Base-by-base conservation (phyloP, 179 eudicot genomes). In the Beta lomatogona region DNA sequence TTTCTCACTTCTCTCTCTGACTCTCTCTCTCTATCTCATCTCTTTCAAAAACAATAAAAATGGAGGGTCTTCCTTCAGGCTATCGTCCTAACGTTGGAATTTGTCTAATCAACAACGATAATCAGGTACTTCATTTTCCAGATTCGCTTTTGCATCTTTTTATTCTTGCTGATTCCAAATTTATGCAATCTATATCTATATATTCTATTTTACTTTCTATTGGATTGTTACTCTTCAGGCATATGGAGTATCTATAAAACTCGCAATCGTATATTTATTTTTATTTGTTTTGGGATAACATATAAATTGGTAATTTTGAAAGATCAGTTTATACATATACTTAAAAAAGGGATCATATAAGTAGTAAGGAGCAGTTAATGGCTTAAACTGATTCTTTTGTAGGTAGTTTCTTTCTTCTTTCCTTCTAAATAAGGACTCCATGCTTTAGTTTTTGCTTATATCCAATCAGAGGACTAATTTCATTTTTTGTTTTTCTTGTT, bases 81-180 rank as follows among this genome's bases (percentile, higher is more conserved):
- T 95, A 95, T 76, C 98, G 98, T 52, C 97, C 98, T 31, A 93
- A 93, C 92, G 97, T 95, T 22, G 98, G 98, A 76, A 93, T 95
- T 57, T 95, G 98, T 81, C 93, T 95, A 67, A 86, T 95, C 88
- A 93, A 95, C 77, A 77, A 91, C 83, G 91, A 90, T 82, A 77
- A 90, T 86, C 90, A 86, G 97, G 98, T 94, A 85, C 13, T 82
- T 36, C 41, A 36, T 36, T 36, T 74, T 63, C 12, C 5, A 31
- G 12, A 11, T 60, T 71, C 60, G 7, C n/a, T 76, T 69, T 21
- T 44, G 25, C 5, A 41, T 76, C 28, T 54, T 55, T 50, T 65
- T n/a, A n/a, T 65, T n/a, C 46, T 21, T 63, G n/a, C n/a, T 55
- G 59, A n/a, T 77, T 6, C 50, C n/a, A 19, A 59, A 60, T n/a